Percentiles rank a stretch among this genome's conserved stretches.
Evolutionary conservation across 345 rosid species (phyloP).

Genomic region (Acer saccharum): DNA sequence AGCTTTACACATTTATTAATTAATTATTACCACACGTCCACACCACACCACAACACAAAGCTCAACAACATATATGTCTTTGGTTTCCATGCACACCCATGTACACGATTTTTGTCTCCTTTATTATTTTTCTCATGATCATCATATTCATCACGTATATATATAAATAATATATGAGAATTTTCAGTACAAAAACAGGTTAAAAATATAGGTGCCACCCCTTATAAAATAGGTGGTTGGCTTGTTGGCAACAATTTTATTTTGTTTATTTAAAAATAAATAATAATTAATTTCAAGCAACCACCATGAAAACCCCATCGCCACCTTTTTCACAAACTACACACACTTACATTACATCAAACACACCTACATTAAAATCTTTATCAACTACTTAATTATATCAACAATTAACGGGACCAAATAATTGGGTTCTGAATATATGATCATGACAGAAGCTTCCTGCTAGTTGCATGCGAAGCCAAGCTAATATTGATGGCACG

Average conservation of each 20-base stretch:
- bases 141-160: not conserved
- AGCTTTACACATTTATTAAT: constrained; percentile 15
- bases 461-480: not conserved
- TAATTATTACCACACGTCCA: not conserved
- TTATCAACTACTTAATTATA: not conserved
- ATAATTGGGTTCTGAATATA: too few species aligned
- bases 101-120: not conserved
- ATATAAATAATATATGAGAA: not conserved
- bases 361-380: constrained; percentile 2
- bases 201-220: too few species aligned
- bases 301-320: constrained; percentile 1
- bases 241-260: not conserved
- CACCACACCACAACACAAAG: not conserved
- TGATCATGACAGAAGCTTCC: not conserved
- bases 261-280: too few species aligned
- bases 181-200: not conserved
- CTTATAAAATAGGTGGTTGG: constrained; percentile 13
- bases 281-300: not conserved
- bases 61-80: not conserved
- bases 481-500: not conserved
- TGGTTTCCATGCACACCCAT: not conserved
- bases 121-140: constrained; percentile 1
- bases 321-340: constrained; percentile 7
- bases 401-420: too few species aligned
- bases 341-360: not conserved